A percentile compares a stretch with the other conserved stretches of the same genome.
These are phyloP conservation scores for Baeospora myosura DNA, from an alignment of 1,284 basidiomycete genomes.

Conservation along the genomic window DNA sequence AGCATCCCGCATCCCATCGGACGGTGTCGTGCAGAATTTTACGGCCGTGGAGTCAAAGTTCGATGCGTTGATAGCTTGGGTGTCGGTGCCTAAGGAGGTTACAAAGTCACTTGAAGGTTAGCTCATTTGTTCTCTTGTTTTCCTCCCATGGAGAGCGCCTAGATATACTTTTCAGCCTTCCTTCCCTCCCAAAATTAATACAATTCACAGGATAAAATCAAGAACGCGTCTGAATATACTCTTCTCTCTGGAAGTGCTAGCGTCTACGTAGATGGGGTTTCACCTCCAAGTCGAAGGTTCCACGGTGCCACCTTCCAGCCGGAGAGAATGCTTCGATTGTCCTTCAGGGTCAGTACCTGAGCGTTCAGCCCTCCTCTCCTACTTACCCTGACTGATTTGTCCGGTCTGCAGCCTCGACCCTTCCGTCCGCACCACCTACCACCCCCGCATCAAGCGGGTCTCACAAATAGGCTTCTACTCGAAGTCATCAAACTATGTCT, in stretches of 20 bases:
- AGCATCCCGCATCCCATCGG: conserved; percentile 25
- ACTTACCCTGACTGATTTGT: background rate
- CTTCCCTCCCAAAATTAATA: background rate
- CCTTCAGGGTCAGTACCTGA: conserved; percentile 5
- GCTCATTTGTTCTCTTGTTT: conserved; percentile 1
- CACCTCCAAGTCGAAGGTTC: conserved; percentile 20
- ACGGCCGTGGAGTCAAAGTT: conserved; percentile 24
- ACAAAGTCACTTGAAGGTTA: conserved; percentile 26
- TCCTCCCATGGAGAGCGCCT: no score
- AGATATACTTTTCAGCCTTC: background rate
- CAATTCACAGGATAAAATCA: conserved; percentile 26
- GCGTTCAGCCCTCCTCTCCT: background rate
- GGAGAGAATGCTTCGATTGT: conserved; percentile 18
- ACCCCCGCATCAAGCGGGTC: conserved; percentile 21
- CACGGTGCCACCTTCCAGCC: conserved; percentile 23
- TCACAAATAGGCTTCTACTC: conserved; percentile 16
- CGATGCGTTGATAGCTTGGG: conserved; percentile 25
- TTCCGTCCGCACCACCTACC: conserved; percentile 18
- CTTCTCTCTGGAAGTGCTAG: conserved; percentile 25
- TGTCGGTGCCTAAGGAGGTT: conserved; percentile 24
- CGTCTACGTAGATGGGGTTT: conserved; percentile 32
- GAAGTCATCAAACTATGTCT: conserved; percentile 17
- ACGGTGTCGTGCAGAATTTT: conserved; percentile 24
- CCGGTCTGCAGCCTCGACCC: conserved; percentile 16
- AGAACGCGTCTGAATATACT: conserved; percentile 32